Percentiles rank a stretch among this genome's conserved stretches.
Conservation (phyloP, 1,139 yeast genomes). For the Blastobotrys ciferrii region DNA sequence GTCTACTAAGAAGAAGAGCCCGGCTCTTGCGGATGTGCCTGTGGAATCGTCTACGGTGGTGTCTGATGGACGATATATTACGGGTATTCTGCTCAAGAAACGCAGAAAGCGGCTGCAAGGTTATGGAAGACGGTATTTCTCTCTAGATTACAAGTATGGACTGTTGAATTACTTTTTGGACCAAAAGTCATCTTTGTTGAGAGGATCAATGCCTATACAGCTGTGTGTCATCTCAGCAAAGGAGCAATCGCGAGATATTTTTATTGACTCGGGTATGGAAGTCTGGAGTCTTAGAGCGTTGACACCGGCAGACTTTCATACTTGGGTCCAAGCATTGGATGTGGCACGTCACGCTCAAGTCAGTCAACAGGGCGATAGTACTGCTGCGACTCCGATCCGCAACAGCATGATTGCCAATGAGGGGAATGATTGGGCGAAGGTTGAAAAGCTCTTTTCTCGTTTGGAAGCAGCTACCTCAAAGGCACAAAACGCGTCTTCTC, state of each 20-base stretch:
- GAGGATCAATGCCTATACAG: slow-evolving; percentile 91
- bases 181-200: slow-evolving; percentile 62
- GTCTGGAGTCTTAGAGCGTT: slow-evolving; percentile 84
- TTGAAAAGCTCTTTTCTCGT: slow-evolving; percentile 12
- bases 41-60: slow-evolving; percentile 19
- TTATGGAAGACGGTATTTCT: slow-evolving; percentile 78
- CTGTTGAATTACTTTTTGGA: slow-evolving; percentile 79
- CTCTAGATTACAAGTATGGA: slow-evolving; percentile 77
- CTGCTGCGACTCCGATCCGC: neutral
- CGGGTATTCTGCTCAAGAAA: slow-evolving; percentile 76
- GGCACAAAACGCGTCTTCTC: slow-evolving; percentile 1
- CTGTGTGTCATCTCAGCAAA: slow-evolving; percentile 81
- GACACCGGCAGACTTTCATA: slow-evolving; percentile 61
- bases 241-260: slow-evolving; percentile 62
- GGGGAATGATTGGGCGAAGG: slow-evolving; percentile 13
- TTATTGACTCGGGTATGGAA: slow-evolving; percentile 93
- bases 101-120: slow-evolving; percentile 82
- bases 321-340: slow-evolving; percentile 54
- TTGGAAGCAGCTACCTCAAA: slow-evolving; percentile 6
- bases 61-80: slow-evolving; percentile 42
- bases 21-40: neutral
- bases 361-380: neutral
- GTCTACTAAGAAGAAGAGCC: neutral
- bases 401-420: slow-evolving; percentile 7
- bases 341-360: slow-evolving; percentile 9